phyloP scores from a whole-genome alignment of 768 basidiomycete species.

The Leccinellum rugosiceps region DNA sequence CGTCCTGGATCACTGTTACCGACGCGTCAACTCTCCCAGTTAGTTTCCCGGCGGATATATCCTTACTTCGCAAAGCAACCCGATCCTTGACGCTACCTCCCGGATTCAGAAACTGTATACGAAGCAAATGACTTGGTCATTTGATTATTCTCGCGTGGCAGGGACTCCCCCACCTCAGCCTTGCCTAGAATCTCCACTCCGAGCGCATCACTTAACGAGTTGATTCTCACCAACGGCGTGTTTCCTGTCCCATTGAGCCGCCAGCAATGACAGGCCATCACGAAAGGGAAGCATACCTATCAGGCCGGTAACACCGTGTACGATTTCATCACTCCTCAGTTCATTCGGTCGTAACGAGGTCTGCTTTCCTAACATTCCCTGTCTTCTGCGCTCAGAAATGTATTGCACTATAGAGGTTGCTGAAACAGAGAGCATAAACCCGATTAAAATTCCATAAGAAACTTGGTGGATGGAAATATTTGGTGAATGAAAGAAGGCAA shows the following conservation, averaged over 20 bases:
- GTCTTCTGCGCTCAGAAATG: slow-evolving; percentile 47
- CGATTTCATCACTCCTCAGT: slow-evolving; percentile 71
- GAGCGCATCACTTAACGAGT: slow-evolving; percentile 84
- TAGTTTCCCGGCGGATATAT: background rate
- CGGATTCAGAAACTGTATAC: slow-evolving; percentile 82
- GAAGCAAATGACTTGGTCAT: slow-evolving; percentile 43
- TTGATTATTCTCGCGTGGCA: background rate
- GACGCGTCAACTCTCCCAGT: background rate
- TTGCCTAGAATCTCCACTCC: slow-evolving; percentile 96
- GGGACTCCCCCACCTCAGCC: slow-evolving; percentile 65
- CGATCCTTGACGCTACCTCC: slow-evolving; percentile 98
- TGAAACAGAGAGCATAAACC: slow-evolving; percentile 73
- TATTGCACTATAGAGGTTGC: slow-evolving; percentile 61
- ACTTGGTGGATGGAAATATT: slow-evolving; percentile 33
- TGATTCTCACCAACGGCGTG: slow-evolving; percentile 89
- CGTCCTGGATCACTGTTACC: slow-evolving; percentile 84
- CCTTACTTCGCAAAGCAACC: slow-evolving; percentile 85
- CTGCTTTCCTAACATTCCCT: slow-evolving; percentile 28
- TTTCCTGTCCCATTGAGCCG: slow-evolving; percentile 56
- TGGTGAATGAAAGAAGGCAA: slow-evolving; percentile 22
- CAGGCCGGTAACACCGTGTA: slow-evolving; percentile 76
- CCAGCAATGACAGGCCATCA: background rate
- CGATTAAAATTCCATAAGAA: slow-evolving; percentile 59
- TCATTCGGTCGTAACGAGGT: slow-evolving; percentile 59
- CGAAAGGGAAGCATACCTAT: slow-evolving; percentile 58